A percentile compares a stretch with the other conserved stretches of the same genome.
Evolutionary conservation across 768 basidiomycete genomes (phyloP).

Genomic region (Boletus pseudo-olivaceus): DNA sequence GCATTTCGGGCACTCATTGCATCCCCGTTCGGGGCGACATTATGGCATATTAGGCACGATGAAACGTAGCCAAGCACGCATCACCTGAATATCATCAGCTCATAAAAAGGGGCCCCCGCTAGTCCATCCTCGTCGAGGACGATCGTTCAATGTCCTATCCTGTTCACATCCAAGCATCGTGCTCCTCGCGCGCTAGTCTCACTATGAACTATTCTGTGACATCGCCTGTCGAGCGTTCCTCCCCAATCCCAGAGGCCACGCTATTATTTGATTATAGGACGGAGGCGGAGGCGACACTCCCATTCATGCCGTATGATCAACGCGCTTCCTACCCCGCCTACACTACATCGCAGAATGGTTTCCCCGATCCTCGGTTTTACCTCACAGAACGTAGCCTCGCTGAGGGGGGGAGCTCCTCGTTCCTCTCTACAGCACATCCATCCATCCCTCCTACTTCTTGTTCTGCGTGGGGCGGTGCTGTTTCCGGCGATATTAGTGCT

Average conservation of each 20-base stretch:
- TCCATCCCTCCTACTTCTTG: accelerated
- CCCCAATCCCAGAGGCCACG: not conserved
- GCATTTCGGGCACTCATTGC: not conserved
- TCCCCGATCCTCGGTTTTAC: not conserved
- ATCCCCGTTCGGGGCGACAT: not conserved
- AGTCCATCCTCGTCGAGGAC: not conserved
- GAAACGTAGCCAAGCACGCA: not conserved
- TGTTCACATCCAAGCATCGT: not conserved
- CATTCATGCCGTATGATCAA: not conserved
- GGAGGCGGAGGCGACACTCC: not conserved
- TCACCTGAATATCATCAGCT: not conserved
- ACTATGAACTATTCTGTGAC: not conserved
- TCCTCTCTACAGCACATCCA: not conserved
- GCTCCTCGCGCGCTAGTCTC: too few relatives aligned
- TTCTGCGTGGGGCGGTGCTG: not conserved
- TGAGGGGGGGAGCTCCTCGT: not conserved
- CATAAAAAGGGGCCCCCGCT: not conserved
- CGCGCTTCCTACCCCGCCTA: not conserved
- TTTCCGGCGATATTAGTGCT: not conserved
- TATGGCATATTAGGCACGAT: not conserved
- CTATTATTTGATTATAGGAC: too few relatives aligned
- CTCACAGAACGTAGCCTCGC: too few relatives aligned
- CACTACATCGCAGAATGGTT: not conserved
- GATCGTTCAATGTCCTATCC: not conserved
- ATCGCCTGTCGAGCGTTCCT: not conserved